Percentiles rank a stretch among this genome's conserved stretches.
These are phyloP conservation scores for Hanseniaspora uvarum DNA, from an alignment of 1,139 yeast genomes.

Conservation along the genomic window DNA sequence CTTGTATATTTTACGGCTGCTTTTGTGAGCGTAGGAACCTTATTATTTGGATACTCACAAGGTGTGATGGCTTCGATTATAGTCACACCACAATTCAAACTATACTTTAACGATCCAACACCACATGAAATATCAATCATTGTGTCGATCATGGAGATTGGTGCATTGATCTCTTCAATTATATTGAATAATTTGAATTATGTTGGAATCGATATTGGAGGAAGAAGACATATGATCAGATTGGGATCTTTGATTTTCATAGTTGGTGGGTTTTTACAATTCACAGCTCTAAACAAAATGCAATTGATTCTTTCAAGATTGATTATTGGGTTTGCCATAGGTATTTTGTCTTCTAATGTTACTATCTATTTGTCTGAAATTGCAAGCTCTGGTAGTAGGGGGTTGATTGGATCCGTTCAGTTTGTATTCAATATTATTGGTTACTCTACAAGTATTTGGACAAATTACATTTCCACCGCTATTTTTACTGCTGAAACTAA, in stretches of 20 bases:
- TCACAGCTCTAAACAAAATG: slow-evolving; percentile 42
- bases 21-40: slow-evolving; percentile 74
- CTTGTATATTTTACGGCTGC: slow-evolving; percentile 66
- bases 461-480: slow-evolving; percentile 44
- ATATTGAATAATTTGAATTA: slow-evolving; percentile 50
- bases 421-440: slow-evolving; percentile 88
- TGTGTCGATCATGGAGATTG: slow-evolving; percentile 76
- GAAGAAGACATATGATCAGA: slow-evolving; percentile 70
- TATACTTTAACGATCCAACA: slow-evolving; percentile 61
- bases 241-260: slow-evolving; percentile 75
- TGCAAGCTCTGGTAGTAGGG: slow-evolving; percentile 80
- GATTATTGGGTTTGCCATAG: slow-evolving; percentile 79
- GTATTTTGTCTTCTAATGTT: slow-evolving; percentile 83
- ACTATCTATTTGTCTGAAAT: slow-evolving; percentile 91
- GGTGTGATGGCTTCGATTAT: slow-evolving; percentile 82
- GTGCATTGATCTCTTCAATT: slow-evolving; percentile 72
- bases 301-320: slow-evolving; percentile 63
- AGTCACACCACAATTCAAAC: slow-evolving; percentile 62
- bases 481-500: slow-evolving; percentile 41
- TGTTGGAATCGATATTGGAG: slow-evolving; percentile 37
- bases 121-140: slow-evolving; percentile 64
- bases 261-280: slow-evolving; percentile 69
- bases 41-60: slow-evolving; percentile 82
- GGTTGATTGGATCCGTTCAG: slow-evolving; percentile 81
- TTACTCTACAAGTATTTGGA: slow-evolving; percentile 81